Evolutionary conservation across 1,284 basidiomycete species (phyloP).

Genomic region (Ganoderma boninense): DNA sequence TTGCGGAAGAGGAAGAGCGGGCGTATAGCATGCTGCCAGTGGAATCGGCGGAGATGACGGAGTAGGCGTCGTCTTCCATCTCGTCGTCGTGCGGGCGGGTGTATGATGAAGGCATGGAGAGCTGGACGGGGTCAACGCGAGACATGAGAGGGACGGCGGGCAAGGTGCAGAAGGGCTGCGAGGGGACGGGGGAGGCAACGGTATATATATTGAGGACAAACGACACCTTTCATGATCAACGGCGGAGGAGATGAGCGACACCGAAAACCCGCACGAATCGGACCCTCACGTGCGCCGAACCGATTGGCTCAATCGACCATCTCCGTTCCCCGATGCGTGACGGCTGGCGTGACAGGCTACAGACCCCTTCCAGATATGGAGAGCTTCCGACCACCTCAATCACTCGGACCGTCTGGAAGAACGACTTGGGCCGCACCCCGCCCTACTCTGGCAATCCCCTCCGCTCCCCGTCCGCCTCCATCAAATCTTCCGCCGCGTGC

Average conservation of each 20-base stretch:
- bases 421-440: constrained; percentile 3
- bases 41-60: constrained; percentile 40
- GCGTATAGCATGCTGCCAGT: constrained; percentile 48
- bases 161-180: constrained; percentile 22
- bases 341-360: constrained; percentile 12
- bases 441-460: not conserved
- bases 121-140: constrained; percentile 21
- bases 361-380: constrained; percentile 11
- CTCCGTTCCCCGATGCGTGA: constrained; percentile 34
- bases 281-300: constrained; percentile 31
- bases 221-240: constrained; percentile 25
- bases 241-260: constrained; percentile 36
- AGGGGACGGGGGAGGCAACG: constrained; percentile 16
- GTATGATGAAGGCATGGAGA: constrained; percentile 24
- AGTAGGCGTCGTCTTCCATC: constrained; percentile 41
- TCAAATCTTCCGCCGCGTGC: not conserved
- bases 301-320: constrained; percentile 25
- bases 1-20: constrained; percentile 52
- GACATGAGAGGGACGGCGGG: constrained; percentile 21
- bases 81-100: constrained; percentile 38
- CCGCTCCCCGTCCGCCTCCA: not conserved
- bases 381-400: constrained; percentile 20
- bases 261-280: constrained; percentile 38
- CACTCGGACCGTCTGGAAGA: constrained; percentile 14
- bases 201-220: constrained; percentile 31